Evolutionary conservation across 1,284 basidiomycete genomes (phyloP), one percentile per base, ranked within the genome.

Genomic region (Fomes fomentarius): DNA sequence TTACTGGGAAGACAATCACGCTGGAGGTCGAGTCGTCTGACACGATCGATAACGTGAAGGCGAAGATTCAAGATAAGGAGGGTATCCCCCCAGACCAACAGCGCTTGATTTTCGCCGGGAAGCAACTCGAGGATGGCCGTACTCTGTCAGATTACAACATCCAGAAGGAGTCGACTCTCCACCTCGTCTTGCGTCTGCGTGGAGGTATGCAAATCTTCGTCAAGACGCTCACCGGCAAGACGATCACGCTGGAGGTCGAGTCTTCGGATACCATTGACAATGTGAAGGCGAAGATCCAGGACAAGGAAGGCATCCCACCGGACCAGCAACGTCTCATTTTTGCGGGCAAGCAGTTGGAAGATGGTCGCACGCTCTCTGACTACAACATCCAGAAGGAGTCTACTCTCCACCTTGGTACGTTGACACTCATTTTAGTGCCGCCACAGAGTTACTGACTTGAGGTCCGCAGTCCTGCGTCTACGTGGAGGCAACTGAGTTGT

Each of bases 1-100:
- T 96, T 54, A 96, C 94, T 15, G 94, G 94, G 45, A 96, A 96
- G 84, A 96, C 93, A 12, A 96, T 96, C 74, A 95, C 93, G n/a
- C 79, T 94, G 28, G 93, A 95, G 74, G 92, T 95, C 10, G 93
- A 94, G 75, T 93, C 91, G 0, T 91, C 87, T 0, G 91, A 94
- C 76, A 94, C 93, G 22, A 93, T 94, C 64, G 92, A 94, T 75
- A 93, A 93, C 58, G 89, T 92, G 57, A 91, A 91, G 74, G 82
- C 87, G 53, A 91, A 91, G 80, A 91, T 92, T 54, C 89, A 91
- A 70, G 88, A 91, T 69, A 90, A 90, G 78, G 88, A 91, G 67
- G 89, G 89, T 58, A 89, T 87, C 49, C 93, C 85, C 71, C 92
- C 81, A 53, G 93, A 83, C 74, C 93, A 86, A 75, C 93, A 80